Conservation (phyloP, 257 asterid species). For the Solanum phureja region DNA sequence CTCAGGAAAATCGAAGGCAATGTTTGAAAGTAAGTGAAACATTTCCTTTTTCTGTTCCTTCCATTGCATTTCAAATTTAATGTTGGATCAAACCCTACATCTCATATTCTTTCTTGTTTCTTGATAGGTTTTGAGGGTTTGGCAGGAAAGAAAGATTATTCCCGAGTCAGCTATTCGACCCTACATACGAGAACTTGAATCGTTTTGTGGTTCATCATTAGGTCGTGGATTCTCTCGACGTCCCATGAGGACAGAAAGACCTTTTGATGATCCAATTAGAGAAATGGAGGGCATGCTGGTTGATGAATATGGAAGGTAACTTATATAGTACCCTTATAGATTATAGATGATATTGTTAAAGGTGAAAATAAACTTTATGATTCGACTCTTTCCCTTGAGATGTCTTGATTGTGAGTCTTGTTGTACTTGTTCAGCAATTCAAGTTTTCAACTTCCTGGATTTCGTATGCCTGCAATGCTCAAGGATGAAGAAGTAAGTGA, state of each 20-base stretch:
- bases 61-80: not conserved
- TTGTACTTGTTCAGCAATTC: constrained; percentile 56
- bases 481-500: constrained; percentile 60
- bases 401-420: constrained; percentile 1
- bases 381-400: not conserved
- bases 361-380: not conserved
- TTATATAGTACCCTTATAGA: not conserved
- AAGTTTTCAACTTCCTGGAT: constrained; percentile 79
- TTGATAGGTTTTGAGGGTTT: constrained; percentile 78
- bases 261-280: constrained; percentile 84
- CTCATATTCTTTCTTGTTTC: not conserved
- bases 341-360: not conserved
- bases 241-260: constrained; percentile 61
- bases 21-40: constrained; percentile 66
- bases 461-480: constrained; percentile 78
- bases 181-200: constrained; percentile 76
- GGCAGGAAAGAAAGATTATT: constrained; percentile 83
- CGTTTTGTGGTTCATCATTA: constrained; percentile 58
- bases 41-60: not conserved
- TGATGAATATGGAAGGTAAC: constrained; percentile 89
- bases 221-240: constrained; percentile 46
- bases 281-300: constrained; percentile 94
- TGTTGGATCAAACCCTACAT: not conserved
- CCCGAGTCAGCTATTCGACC: constrained; percentile 73
- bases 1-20: constrained; percentile 77